Evolutionary conservation across 2,329 filamentous ascomycete genomes (phyloP).

Genomic region (Aureobasidium vineae): DNA sequence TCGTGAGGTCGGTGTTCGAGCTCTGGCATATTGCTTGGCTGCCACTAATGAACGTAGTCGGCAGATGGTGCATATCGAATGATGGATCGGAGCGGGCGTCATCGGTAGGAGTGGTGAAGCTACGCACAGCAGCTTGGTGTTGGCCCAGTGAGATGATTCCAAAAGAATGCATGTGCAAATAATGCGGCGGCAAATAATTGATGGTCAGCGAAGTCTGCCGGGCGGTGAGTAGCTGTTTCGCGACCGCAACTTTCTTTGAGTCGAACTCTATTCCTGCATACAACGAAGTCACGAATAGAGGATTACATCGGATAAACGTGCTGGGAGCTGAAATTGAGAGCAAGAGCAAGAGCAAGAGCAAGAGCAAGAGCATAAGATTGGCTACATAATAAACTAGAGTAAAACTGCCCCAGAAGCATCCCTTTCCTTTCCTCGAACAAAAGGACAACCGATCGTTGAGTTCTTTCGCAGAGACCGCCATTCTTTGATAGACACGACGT

Average conservation of each 20-base stretch:
- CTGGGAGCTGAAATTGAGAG: neutral
- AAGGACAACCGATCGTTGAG: neutral
- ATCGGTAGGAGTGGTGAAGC: neutral
- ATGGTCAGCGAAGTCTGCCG: slow-evolving; percentile 23
- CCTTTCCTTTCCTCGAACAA: slow-evolving; percentile 6
- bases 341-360: neutral
- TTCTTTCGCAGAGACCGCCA: neutral
- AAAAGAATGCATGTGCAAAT: neutral
- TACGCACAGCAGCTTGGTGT: neutral
- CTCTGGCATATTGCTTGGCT: slow-evolving; percentile 26
- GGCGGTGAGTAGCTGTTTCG: slow-evolving; percentile 1
- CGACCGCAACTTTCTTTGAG: neutral
- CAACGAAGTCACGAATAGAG: neutral
- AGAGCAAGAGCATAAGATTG: neutral
- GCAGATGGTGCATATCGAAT: slow-evolving; percentile 24
- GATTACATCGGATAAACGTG: neutral
- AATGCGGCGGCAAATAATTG: slow-evolving; percentile 20
- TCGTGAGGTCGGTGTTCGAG: slow-evolving; percentile 7
- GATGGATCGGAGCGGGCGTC: slow-evolving; percentile 21
- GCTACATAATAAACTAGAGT: slow-evolving; percentile 16
- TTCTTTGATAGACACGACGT: neutral
- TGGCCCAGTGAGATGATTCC: neutral
- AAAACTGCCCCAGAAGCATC: slow-evolving; percentile 10
- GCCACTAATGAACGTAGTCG: slow-evolving; percentile 24
- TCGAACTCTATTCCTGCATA: too few relatives aligned